Evolutionary conservation across 176 grass and related monocot species (phyloP), one percentile per base, ranked within the genome.

Genomic region (Dendrocalamus sinicus): DNA sequence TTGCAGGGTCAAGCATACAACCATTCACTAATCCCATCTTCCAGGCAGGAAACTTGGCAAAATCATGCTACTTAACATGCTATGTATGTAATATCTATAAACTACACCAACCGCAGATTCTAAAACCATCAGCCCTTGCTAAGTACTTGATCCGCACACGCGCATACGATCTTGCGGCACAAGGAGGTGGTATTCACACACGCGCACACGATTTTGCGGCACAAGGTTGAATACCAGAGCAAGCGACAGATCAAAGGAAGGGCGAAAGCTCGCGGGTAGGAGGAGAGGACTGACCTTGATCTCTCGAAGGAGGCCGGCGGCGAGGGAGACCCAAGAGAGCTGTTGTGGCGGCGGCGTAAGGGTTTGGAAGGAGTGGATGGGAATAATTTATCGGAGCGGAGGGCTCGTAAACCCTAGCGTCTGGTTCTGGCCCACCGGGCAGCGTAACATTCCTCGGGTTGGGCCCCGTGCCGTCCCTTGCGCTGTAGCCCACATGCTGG

Each of bases 351-450:
- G 88, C 77, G 83, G 70, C 83, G 83, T 28, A 45, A 70, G 70
- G 62, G 77, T 14, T 50, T 3, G 30, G 11, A 70, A 15, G 2
- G 20, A 19, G 26, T 17, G 19, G 40, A 16, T 13, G 6, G 83
- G 40, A 59, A 13, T 1, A 0, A 50, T 85, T 81, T 89, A 85
- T 89, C 52, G 5, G 2, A 61, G 26, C 13, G 16, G 22, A 39
- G 7, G 30, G 70, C 10, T 70, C 70, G 43, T 75, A 81, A 89
- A 89, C 88, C 88, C 88, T 89, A 89, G 82, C 4, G 5, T 32
- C 32, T 23, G 1, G 44, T 13, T 59, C 1, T 24, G 43, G n/a
- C n/a, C 88, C 77, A 67, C 63, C 0, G 0, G 6, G 22, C 71
- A 89, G 83, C 16, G 16, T 51, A 26, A 67, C 9, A 9, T 12